Evolutionary conservation across 192 early-diverging fungal species (phyloP), one percentile per base, ranked within the genome.

Genomic region (Jimgerdemannia flammicorona): DNA sequence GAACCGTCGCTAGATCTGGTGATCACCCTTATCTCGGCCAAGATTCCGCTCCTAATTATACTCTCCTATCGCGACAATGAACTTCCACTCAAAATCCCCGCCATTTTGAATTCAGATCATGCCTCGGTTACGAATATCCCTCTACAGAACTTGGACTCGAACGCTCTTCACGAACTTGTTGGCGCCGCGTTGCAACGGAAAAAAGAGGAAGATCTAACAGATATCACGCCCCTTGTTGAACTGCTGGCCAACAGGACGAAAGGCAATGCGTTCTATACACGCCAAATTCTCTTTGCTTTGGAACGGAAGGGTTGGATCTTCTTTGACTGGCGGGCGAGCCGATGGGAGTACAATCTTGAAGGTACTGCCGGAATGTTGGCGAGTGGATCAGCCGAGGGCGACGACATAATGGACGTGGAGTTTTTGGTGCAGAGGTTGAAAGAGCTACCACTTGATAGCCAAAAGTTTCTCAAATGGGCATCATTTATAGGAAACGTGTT

Each of bases 401-500:
- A 43, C 9, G 69, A 65, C 3, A 72, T 76, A 39, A 70, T 73
- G 20, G 72, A 80, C 49, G 73, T 73, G 43, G 75, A 76, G 39
- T 80, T 80, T 40, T 54, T 80, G 6, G 71, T 76, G 11, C 67
- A 69, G 18, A 44, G 79, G 39, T 67, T 81, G 41, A 66, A 71
- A 4, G 76, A 77, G 49, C 49, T 81, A 40, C 73, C 79, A n/a
- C 66, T 64, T 3, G 79, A 81, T 41, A 76, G 79, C 19, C 73
- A 72, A 42, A 66, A 44, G 4, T 77, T 81, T 71, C 63, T 81
- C 65, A 72, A 77, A 72, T 81, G 79, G 79, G 79, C 79, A 9
- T 74, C 79, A 2, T 77, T 81, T 65, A 77, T 81, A 43, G 79
- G 79, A 40, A 75, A 77, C 73, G 74, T 44, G 41, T 81, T 81